Base-by-base conservation (phyloP, 805 yeast genomes). In the Candida khao-thaluensis region DNA sequence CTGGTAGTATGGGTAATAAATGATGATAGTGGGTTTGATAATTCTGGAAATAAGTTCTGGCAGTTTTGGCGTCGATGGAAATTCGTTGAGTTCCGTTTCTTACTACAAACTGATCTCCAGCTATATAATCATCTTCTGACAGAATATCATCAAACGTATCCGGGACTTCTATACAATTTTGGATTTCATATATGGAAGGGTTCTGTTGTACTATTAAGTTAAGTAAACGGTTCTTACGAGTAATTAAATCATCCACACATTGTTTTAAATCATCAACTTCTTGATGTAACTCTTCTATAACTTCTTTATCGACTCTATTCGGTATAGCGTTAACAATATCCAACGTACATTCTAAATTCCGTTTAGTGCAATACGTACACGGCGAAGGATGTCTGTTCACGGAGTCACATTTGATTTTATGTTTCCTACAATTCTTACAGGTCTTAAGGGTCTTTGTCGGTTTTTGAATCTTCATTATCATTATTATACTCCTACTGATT, bases 371-470 rank as follows among this genome's bases (percentile, higher is more conserved):
- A 21, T 75, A 69, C 2, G 80, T 56, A 50, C 88, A 82, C 0
- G 84, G 74, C 17, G 58, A 52, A 3, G 87, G 86, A 24, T 66
- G 57, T 11, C 77, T 72, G 17, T 53, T 52, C 10, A 59, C 46
- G 9, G 81, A 81, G 52, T 81, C 82, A 57, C 88, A 82, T 50
- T 73, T 78, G 12, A 81, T 79, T 54, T 82, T 82, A 49, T 79
- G 82, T 50, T 75, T 76, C 24, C 87, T 67, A 56, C 88, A 82
- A 22, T 83, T 64, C 4, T 74, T 67, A 53, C 88, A 82, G 8
- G 85, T 74, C 49, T 79, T 79, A 30, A 78, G 44, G 7, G 57
- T 51, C 38, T 56, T 58, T 21, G 21, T 36, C 6, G 42, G 37
- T 43, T 39, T 44, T 17, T 38, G 39, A 8, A 35, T 32, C 20